Base-by-base conservation (phyloP, 2,329 filamentous ascomycete genomes). In the Alternaria sp. region DNA sequence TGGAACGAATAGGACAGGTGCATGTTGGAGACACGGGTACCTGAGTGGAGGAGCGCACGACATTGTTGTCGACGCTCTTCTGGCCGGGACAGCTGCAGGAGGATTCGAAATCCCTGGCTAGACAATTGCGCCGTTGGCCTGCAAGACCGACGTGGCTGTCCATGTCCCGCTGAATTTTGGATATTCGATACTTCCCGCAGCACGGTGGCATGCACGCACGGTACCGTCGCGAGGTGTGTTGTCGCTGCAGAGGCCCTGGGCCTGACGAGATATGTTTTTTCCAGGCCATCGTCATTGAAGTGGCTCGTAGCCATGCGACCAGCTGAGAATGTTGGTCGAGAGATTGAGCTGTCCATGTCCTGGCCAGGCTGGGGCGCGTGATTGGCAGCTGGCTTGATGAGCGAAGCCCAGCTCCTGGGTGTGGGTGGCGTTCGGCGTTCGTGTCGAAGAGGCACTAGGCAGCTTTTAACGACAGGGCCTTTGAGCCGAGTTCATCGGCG, bases 81-180 rank as follows among this genome's bases (percentile, higher is more conserved):
- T 24, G 51, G 42, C 46, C 59, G 57, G 57, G 63, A 49, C 54
- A 38, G 60, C 51, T 64, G 64, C 63, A 66, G 62, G 43, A 64
- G 61, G 52, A 63, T 24, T 52, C 54, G 38, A 57, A 32, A 22
- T 20, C 43, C 55, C 61, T 44, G 59, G 61, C 63, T 63, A 64
- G 61, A 48, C 56, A 63, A 39, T 59, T 53, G 58, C 61, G 55
- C 47, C 56, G 64, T 61, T 65, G 65, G 41, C 61, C 63, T 67
- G 66, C 71, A 66, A 59, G 61, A 62, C 68, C 69, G 70, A 75
- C 73, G 72, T 75, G 73, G 68, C 72, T 71, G 57, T 66, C 68
- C 65, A 69, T 56, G 61, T 66, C 60, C 61, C 62, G 64, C 65
- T 46, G 61, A 30, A 43, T 59, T 62, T 49, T 49, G 30, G 32